Base-by-base conservation (phyloP, 164 flowering plant genomes). In the Stephania yunnanensis region DNA sequence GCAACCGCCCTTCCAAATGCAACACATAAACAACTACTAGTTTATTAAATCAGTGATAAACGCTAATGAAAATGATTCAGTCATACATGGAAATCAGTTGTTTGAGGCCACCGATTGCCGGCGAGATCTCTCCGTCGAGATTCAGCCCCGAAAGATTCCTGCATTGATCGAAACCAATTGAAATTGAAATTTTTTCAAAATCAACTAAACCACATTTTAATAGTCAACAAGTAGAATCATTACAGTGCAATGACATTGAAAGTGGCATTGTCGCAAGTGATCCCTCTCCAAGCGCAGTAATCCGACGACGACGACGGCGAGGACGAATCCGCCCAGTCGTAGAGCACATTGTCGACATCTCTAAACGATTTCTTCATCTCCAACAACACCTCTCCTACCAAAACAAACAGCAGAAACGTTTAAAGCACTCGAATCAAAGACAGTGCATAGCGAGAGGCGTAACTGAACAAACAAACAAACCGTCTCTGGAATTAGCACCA, bases 211-310 rank as follows among this genome's bases (percentile, higher is more conserved):
- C 25, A 25, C 25, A 25, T 25, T 25, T 25, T 25, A 25, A 25
- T 25, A 25, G 25, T 25, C 0, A 25, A 25, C 25, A 25, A 25
- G 30, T 19, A 25, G 15, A 46, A 74, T 36, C 1, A 30, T 84
- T 75, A 96, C 99, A 96, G 93, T 30, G 93, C 88, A 81, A 90
- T 75, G 63, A 96, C 91, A 81, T 82, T 81, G 84, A 94, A 90
- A 80, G 97, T 94, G 84, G 82, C 86, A 85, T 94, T 96, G 67
- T 92, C 99, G 77, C 99, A 96, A 7, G 89, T 81, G 19, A 96
- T 86, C 4, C 99, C 99, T 78, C 94, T 89, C 99, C 99, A 96
- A 8, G 79, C 87, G 83, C 99, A 96, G 73, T 81, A 94, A 73
- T 94, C 98, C 3, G 95, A 85, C 71, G 97, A 87, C 3, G 25